phyloP scores from a whole-genome alignment of 2,329 filamentous ascomycete species.

The Colletotrichum gigasporum region DNA sequence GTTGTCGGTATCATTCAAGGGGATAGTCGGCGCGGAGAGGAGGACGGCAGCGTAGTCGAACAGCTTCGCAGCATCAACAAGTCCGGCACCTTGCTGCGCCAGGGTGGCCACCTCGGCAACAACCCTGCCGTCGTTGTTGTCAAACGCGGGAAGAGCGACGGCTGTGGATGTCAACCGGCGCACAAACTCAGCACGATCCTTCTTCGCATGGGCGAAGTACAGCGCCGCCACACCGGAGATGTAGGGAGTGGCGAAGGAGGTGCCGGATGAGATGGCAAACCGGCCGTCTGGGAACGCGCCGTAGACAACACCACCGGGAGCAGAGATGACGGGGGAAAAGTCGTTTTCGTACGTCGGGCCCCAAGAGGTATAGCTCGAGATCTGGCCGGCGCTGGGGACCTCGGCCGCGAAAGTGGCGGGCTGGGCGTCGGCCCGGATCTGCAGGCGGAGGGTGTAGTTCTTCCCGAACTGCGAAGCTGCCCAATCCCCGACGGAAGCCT shows the following conservation, averaged over 20 bases:
- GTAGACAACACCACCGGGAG: conserved; percentile 34
- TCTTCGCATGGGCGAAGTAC: conserved; percentile 32
- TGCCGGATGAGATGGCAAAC: conserved; percentile 33
- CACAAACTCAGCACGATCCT: conserved; percentile 27
- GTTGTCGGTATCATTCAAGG: conserved; percentile 34
- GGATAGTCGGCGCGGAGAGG: conserved; percentile 27
- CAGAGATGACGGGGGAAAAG: conserved; percentile 30
- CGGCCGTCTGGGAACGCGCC: conserved; percentile 30
- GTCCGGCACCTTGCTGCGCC: conserved; percentile 35
- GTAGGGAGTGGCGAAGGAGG: conserved; percentile 35
- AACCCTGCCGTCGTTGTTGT: background rate
- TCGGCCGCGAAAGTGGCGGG: conserved; percentile 12
- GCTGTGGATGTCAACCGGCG: conserved; percentile 28
- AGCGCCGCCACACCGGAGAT: conserved; percentile 35
- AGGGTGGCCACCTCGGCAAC: conserved; percentile 12
- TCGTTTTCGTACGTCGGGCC: conserved; percentile 36
- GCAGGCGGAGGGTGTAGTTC: conserved; percentile 25
- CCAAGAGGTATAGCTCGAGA: conserved; percentile 35
- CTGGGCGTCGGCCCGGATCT: conserved; percentile 24
- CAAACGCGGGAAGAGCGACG: conserved; percentile 24
- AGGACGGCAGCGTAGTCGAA: conserved; percentile 27
- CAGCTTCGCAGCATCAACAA: conserved; percentile 31
- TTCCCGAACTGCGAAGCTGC: conserved; percentile 10
- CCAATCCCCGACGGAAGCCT: conserved; percentile 31
- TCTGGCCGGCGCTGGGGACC: conserved; percentile 26